Conservation (phyloP, 805 yeast genomes). For the Kluyveromyces aestuarii region DNA sequence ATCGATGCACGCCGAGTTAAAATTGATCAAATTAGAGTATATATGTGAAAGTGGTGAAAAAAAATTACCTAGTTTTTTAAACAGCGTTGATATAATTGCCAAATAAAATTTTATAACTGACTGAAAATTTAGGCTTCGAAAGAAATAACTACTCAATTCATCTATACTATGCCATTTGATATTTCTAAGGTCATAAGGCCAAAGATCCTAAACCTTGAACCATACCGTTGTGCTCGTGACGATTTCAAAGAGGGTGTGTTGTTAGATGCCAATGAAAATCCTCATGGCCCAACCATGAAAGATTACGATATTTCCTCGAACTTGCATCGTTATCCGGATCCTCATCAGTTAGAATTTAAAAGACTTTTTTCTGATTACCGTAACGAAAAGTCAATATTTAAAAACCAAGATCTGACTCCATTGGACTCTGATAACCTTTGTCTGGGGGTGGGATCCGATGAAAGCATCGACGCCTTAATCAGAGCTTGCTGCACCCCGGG, state of each 20-base stretch:
- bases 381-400: conserved; percentile 31
- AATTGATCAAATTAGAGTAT: too few relatives aligned
- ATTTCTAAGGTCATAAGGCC: conserved; percentile 56
- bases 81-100: too few relatives aligned
- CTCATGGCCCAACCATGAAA: conserved; percentile 75
- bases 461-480: conserved; percentile 81
- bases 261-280: conserved; percentile 92
- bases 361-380: conserved; percentile 62
- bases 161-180: conserved; percentile 18
- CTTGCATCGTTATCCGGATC: conserved; percentile 92
- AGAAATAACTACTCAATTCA: neutral
- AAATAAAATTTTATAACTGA: too few relatives aligned
- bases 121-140: neutral
- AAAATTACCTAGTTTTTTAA: too few relatives aligned
- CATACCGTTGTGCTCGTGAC: conserved; percentile 95
- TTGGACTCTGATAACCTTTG: conserved; percentile 64
- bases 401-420: conserved; percentile 13
- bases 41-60: too few relatives aligned
- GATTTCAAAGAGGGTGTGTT: conserved; percentile 84
- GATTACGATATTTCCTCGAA: conserved; percentile 42
- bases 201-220: conserved; percentile 72
- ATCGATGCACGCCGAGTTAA: neutral
- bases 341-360: conserved; percentile 79
- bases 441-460: conserved; percentile 96
- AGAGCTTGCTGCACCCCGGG: conserved; percentile 81